Percentiles rank a stretch among this genome's conserved stretches.
Conservation (phyloP, 768 basidiomycete species). For the Lentinula edodes region DNA sequence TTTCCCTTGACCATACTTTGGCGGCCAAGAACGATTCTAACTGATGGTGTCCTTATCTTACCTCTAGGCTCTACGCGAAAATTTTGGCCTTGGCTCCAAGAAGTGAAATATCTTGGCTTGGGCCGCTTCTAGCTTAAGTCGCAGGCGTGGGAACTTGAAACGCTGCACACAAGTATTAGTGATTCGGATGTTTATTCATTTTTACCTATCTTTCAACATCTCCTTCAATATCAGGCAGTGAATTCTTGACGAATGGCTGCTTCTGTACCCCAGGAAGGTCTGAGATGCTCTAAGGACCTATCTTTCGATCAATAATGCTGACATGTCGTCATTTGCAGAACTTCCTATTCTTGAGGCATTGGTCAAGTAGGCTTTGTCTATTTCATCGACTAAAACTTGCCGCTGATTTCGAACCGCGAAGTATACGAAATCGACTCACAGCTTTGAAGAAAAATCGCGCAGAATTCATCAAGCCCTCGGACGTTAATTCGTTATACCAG, state of each 20-base stretch:
- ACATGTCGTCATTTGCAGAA: slow-evolving; percentile 44
- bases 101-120: neutral
- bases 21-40: neutral
- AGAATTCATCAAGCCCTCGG: slow-evolving; percentile 88
- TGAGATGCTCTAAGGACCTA: slow-evolving; percentile 12
- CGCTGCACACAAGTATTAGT: neutral
- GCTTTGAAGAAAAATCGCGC: slow-evolving; percentile 91
- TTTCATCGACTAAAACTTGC: neutral
- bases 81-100: neutral
- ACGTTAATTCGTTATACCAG: slow-evolving; percentile 91
- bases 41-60: neutral
- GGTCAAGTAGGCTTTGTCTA: slow-evolving; percentile 59
- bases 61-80: neutral
- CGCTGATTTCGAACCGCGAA: slow-evolving; percentile 22
- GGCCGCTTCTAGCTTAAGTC: neutral
- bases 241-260: slow-evolving; percentile 42
- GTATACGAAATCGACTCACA: slow-evolving; percentile 92
- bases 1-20: neutral
- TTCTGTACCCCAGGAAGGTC: slow-evolving; percentile 79
- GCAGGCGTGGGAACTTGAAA: neutral
- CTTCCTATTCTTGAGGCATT: slow-evolving; percentile 91
- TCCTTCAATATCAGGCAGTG: neutral
- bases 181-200: neutral
- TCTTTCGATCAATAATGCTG: slow-evolving; percentile 11
- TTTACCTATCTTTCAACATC: neutral